Conservation (phyloP, 2,329 filamentous ascomycete genomes). For the Coleophoma cylindrospora region DNA sequence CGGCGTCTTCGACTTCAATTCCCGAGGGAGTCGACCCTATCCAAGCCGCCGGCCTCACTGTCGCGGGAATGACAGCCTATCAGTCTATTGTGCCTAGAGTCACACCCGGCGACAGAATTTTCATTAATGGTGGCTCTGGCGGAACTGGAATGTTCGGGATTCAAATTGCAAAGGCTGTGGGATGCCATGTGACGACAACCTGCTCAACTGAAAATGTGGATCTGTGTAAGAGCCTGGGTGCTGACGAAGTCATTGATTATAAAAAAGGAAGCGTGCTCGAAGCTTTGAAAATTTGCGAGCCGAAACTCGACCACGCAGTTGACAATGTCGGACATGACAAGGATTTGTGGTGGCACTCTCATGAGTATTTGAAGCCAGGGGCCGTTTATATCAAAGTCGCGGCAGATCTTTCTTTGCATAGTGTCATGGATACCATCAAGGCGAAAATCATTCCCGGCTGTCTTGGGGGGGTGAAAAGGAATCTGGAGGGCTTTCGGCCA, state of each 20-base stretch:
- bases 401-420: constrained; percentile 50
- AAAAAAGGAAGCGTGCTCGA: constrained; percentile 11
- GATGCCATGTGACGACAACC: constrained; percentile 51
- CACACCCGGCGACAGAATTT: constrained; percentile 47
- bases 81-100: constrained; percentile 37
- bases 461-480: constrained; percentile 23
- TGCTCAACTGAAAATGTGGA: constrained; percentile 54
- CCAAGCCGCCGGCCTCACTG: constrained; percentile 7
- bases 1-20: background rate
- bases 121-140: constrained; percentile 62
- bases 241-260: constrained; percentile 26
- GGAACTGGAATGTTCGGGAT: constrained; percentile 56
- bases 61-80: constrained; percentile 15
- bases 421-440: constrained; percentile 3
- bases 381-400: constrained; percentile 36
- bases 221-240: constrained; percentile 52
- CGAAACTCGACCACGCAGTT: constrained; percentile 16
- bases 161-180: constrained; percentile 57
- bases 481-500: constrained; percentile 41
- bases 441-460: constrained; percentile 8
- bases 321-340: constrained; percentile 14
- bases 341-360: constrained; percentile 11
- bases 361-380: constrained; percentile 12
- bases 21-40: constrained; percentile 12
- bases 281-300: constrained; percentile 6